Conservation (phyloP, 2,329 filamentous ascomycete species). For the Elsinoe fawcettii region DNA sequence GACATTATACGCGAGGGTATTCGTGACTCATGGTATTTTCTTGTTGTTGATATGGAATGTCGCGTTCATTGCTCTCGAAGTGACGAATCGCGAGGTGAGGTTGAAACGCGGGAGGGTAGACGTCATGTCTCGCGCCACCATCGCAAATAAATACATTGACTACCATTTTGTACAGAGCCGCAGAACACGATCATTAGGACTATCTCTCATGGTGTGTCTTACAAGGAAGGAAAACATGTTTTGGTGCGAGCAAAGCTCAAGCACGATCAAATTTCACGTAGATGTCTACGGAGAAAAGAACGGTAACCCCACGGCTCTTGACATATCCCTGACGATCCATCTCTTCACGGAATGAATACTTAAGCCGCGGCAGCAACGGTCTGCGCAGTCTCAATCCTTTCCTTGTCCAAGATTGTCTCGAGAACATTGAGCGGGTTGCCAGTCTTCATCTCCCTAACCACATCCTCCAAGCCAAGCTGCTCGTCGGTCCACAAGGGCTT, state of each 20-base stretch:
- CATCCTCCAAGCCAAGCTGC: conserved; percentile 71
- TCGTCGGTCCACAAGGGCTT: conserved; percentile 84
- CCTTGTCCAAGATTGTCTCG: conserved; percentile 41
- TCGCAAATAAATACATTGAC: background rate
- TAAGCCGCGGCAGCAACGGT: conserved; percentile 37
- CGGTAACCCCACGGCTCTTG: conserved; percentile 6
- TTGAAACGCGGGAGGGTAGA: background rate
- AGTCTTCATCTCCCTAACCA: conserved; percentile 52
- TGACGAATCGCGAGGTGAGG: conserved; percentile 8
- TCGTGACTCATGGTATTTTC: background rate
- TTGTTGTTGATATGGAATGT: background rate
- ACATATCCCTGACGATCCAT: no score
- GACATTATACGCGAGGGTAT: background rate
- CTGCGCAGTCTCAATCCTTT: conserved; percentile 36
- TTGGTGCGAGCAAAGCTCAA: conserved; percentile 13
- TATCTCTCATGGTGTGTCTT: background rate
- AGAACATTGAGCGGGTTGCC: conserved; percentile 39
- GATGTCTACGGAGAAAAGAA: conserved; percentile 7
- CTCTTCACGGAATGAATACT: background rate
- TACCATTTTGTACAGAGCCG: background rate
- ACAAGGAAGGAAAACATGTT: background rate
- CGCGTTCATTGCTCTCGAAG: background rate
- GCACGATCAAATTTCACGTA: conserved; percentile 4
- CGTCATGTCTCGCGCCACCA: background rate
- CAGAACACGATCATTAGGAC: background rate